A percentile compares a stretch with the other conserved stretches of the same genome.
These are phyloP conservation scores for Blumeriella jaapii DNA, from an alignment of 2,329 filamentous ascomycete genomes.

Conservation along the genomic window DNA sequence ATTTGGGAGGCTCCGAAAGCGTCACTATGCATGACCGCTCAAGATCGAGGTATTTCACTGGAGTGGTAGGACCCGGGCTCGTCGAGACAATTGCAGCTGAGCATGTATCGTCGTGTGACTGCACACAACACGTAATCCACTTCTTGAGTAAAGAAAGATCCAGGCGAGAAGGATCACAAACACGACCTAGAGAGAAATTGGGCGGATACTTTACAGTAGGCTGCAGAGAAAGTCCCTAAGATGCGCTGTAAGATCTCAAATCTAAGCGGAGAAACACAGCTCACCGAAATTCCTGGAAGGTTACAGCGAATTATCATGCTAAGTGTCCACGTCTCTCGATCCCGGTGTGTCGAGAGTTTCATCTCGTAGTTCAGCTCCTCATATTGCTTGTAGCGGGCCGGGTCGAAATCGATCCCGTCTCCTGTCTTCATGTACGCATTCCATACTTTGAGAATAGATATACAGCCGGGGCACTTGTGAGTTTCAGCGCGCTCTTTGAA, in stretches of 20 bases:
- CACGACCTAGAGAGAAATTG: not conserved
- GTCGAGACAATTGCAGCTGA: not conserved
- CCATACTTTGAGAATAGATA: not conserved
- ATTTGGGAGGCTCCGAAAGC: constrained; percentile 1
- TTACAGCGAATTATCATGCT: too few relatives aligned
- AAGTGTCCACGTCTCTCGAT: not conserved
- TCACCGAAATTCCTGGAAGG: not conserved
- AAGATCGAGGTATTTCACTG: constrained; percentile 3
- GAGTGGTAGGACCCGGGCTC: not conserved
- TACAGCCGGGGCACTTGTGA: not conserved
- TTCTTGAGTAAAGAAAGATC: constrained; percentile 1
- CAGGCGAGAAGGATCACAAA: constrained; percentile 1
- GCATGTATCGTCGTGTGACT: constrained; percentile 1
- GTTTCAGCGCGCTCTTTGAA: not conserved
- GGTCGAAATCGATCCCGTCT: not conserved
- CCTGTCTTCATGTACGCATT: not conserved
- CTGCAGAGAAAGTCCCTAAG: not conserved
- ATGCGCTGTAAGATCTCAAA: not conserved
- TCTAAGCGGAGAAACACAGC: not conserved
- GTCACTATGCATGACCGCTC: constrained; percentile 1
- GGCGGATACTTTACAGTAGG: constrained; percentile 3
- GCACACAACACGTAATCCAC: constrained; percentile 3
- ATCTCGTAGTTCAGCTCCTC: not conserved
- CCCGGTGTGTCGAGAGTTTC: too few relatives aligned
- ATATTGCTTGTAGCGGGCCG: not conserved